Base-by-base conservation (phyloP, 2,329 filamentous ascomycete species). In the Xylaria multiplex region DNA sequence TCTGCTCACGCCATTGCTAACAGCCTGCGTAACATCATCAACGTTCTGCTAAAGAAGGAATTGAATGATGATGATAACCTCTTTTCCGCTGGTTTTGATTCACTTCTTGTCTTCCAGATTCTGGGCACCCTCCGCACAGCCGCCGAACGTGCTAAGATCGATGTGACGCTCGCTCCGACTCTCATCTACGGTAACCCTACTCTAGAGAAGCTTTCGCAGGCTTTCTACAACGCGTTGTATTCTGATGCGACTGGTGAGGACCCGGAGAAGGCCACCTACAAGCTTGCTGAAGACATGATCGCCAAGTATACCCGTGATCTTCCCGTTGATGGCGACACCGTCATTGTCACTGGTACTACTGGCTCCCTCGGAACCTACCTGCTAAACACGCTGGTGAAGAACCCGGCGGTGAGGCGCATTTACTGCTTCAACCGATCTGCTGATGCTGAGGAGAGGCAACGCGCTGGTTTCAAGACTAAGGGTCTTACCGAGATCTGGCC, bases 341-440 rank as follows among this genome's bases (percentile, higher is more conserved):
- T 85, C 22, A 68, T 82, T 3, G 70, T 85, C 22, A 85, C 82
- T 0, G 84, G 82, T 11, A 82, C 79, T 8, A 85, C 83, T 0
- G 83, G 83, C 9, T 81, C 79, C 0, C 70, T 85, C 16, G 83
- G 83, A 1, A 80, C 77, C 1, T 84, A 84, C 69, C 69, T 85
- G 7, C 76, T 85, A 6, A 69, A 82, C 59, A 63, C 72, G 5
- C 71, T 83, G 1, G 66, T 79, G 3, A 55, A 57, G 6, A 70
- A 75, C 16, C 70, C 77, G 0, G 66, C 71, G 2, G 77, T 84
- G 9, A 71, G 72, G 14, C 81, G 79, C 64, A 73, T 85, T 22
- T 78, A 82, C 62, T 84, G 82, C 64, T 77, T 86, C n/a, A 85
- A 86, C 71, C 79, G 84, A n/a, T 77, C 77, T 13, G 72, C 72